phyloP scores from a whole-genome alignment of 257 asterid genomes.

The Petrea volubilis region DNA sequence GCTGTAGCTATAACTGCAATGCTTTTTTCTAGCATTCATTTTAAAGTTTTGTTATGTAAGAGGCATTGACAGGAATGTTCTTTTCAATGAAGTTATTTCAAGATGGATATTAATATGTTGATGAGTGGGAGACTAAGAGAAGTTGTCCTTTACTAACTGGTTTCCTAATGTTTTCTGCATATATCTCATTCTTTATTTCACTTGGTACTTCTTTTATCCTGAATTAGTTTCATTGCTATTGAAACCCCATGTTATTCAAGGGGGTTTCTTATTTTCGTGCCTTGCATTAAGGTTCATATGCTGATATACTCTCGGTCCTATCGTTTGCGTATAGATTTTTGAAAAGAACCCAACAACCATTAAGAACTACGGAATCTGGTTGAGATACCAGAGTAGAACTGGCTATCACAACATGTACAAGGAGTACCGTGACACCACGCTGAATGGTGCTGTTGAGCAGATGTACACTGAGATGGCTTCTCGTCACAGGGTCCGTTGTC shows the following conservation, averaged over 20 bases:
- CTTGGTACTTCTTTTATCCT: not conserved
- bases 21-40: not conserved
- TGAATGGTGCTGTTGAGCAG: constrained; percentile 90
- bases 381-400: constrained; percentile 87
- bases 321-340: constrained; percentile 47
- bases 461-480: constrained; percentile 98
- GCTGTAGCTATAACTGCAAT: not conserved
- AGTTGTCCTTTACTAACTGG: not conserved
- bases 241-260: not conserved
- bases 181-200: not conserved
- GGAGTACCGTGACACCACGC: constrained; percentile 87
- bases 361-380: constrained; percentile 88
- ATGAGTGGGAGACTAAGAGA: not conserved
- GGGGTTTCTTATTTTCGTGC: not conserved
- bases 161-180: not conserved
- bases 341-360: constrained; percentile 89
- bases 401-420: constrained; percentile 94
- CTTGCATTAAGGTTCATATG: not conserved
- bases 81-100: too few relatives aligned
- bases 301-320: not conserved
- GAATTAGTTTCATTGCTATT: not conserved
- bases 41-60: too few relatives aligned
- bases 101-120: not conserved
- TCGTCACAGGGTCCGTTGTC: constrained; percentile 84
- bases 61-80: too few relatives aligned